Percentiles rank a stretch among this genome's conserved stretches.
phyloP scores from a whole-genome alignment of 2,329 filamentous ascomycete species.

The Sordariomycetes sp. region DNA sequence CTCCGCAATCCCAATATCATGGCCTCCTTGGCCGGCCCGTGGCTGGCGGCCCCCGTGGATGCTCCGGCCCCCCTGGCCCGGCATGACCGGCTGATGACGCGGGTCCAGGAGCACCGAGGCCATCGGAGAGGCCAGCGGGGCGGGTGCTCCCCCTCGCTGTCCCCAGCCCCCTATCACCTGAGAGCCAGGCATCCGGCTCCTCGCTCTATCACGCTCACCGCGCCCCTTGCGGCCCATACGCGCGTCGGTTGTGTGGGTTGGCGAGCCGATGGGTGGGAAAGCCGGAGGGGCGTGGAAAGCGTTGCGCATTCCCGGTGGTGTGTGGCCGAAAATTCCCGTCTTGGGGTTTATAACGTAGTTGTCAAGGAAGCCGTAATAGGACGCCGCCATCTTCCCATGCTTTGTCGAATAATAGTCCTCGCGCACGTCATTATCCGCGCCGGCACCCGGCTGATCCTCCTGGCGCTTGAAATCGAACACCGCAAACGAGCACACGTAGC shows the following conservation, averaged over 20 bases:
- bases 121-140: conserved; percentile 53
- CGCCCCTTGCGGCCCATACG: conserved; percentile 12
- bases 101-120: conserved; percentile 65
- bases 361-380: conserved; percentile 89
- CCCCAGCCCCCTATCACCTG: conserved; percentile 14
- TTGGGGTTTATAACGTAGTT: conserved; percentile 75
- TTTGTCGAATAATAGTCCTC: conserved; percentile 93
- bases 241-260: conserved; percentile 39
- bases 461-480: conserved; percentile 95
- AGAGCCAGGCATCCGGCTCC: conserved; percentile 6
- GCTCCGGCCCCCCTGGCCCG: conserved; percentile 32
- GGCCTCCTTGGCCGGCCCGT: conserved; percentile 30
- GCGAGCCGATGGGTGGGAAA: conserved; percentile 62
- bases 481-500: conserved; percentile 94
- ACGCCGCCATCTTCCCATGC: conserved; percentile 97
- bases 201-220: conserved; percentile 6
- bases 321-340: conserved; percentile 50
- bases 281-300: conserved; percentile 66
- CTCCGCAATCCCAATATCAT: conserved; percentile 41
- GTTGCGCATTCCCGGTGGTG: conserved; percentile 38
- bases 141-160: conserved; percentile 30
- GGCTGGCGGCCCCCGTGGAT: conserved; percentile 33
- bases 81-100: conserved; percentile 57
- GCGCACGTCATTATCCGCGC: conserved; percentile 51
- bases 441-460: conserved; percentile 32